A percentile compares a stretch with the other conserved stretches of the same genome.
phyloP scores from a whole-genome alignment of 2,329 filamentous ascomycete genomes.

The Fusarium fracticaudum region DNA sequence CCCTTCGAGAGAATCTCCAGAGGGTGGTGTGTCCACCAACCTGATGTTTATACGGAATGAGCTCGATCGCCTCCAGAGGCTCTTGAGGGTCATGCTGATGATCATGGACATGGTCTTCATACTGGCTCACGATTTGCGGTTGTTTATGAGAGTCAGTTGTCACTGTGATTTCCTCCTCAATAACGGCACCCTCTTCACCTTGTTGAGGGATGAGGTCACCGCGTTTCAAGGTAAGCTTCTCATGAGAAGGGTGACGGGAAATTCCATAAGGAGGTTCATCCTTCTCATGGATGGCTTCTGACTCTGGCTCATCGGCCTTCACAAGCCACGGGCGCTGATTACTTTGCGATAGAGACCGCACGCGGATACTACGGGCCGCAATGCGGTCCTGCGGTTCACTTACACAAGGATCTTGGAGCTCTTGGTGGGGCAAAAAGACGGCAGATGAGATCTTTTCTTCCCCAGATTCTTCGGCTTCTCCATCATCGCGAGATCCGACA shows the following conservation, averaged over 20 bases:
- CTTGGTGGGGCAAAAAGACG: conserved; percentile 81
- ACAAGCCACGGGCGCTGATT: conserved; percentile 64
- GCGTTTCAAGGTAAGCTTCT: conserved; percentile 42
- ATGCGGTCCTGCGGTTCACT: conserved; percentile 45
- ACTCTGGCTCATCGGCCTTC: conserved; percentile 63
- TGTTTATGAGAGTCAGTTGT: conserved; percentile 45
- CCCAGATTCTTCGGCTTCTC: conserved; percentile 67
- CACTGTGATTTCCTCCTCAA: conserved; percentile 56
- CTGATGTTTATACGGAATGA: conserved; percentile 97
- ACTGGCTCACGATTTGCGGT: conserved; percentile 52
- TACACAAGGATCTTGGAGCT: conserved; percentile 51
- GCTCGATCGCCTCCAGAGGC: conserved; percentile 89
- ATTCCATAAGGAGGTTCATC: conserved; percentile 36
- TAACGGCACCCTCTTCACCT: conserved; percentile 51
- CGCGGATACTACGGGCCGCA: conserved; percentile 59
- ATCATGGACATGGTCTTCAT: conserved; percentile 62
- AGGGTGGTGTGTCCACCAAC: conserved; percentile 96
- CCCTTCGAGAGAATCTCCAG: conserved; percentile 93
- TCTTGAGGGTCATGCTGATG: conserved; percentile 61
- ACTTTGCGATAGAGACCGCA: conserved; percentile 53
- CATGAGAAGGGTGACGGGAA: conserved; percentile 43
- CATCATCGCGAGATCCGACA: conserved; percentile 48
- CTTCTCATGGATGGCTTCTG: conserved; percentile 43
- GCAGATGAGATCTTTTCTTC: conserved; percentile 90
- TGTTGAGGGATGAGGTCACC: conserved; percentile 48